phyloP scores from a whole-genome alignment of 768 basidiomycete species.

The Leccinellum albellum region DNA sequence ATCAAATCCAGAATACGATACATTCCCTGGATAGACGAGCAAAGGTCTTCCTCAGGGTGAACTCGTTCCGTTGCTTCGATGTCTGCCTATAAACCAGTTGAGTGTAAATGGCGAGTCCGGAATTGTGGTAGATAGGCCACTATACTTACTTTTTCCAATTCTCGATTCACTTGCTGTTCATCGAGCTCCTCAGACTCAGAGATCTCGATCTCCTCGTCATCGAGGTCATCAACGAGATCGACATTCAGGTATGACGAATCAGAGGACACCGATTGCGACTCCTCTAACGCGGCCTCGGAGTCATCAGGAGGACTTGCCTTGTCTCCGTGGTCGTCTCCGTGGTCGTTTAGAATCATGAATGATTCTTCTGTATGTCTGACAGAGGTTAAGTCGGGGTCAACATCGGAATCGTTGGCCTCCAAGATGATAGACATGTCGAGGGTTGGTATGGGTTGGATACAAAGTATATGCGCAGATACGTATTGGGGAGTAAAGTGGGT shows the following conservation, averaged over 20 bases:
- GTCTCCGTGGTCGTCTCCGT: background rate
- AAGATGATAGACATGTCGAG: slow-evolving; percentile 14
- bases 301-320: slow-evolving; percentile 2
- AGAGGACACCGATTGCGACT: slow-evolving; percentile 14
- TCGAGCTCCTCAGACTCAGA: slow-evolving; percentile 16
- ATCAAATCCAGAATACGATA: slow-evolving; percentile 54
- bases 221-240: slow-evolving; percentile 9
- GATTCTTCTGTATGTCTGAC: slow-evolving; percentile 5
- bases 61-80: slow-evolving; percentile 7
- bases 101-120: background rate
- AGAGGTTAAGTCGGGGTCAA: slow-evolving; percentile 7
- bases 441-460: background rate
- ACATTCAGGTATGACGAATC: slow-evolving; percentile 21
- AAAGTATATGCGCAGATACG: background rate
- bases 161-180: slow-evolving; percentile 5
- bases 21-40: slow-evolving; percentile 39
- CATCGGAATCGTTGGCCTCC: slow-evolving; percentile 10
- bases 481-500: background rate
- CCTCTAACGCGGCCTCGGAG: slow-evolving; percentile 2
- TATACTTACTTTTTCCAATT: slow-evolving; percentile 15
- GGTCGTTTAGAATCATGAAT: slow-evolving; percentile 6
- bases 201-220: slow-evolving; percentile 16
- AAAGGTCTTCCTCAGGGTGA: slow-evolving; percentile 19
- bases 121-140: background rate
- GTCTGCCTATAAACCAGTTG: slow-evolving; percentile 14